Conservation (phyloP, 2,329 filamentous ascomycete species). For the Botrytis fabae region DNA sequence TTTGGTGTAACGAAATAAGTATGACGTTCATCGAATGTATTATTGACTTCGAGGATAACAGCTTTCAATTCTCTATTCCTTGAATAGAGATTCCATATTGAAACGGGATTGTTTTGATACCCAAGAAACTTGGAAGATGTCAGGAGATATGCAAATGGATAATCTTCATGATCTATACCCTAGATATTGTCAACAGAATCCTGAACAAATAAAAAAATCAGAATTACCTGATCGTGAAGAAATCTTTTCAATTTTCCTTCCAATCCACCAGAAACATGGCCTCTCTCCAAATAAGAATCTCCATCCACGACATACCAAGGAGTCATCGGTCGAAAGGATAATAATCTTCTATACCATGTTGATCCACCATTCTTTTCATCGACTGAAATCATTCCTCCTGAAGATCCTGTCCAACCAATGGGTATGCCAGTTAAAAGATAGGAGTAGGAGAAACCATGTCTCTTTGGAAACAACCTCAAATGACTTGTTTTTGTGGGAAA, state of each 20-base stretch:
- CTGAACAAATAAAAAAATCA: neutral
- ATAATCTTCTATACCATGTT: conserved; percentile 38
- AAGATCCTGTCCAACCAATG: conserved; percentile 58
- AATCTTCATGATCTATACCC: conserved; percentile 58
- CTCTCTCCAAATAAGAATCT: conserved; percentile 61
- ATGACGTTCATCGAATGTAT: conserved; percentile 71
- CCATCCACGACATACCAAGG: conserved; percentile 59
- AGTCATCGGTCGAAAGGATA: conserved; percentile 36
- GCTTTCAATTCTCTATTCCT: conserved; percentile 56
- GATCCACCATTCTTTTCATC: conserved; percentile 35
- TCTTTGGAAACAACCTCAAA: conserved; percentile 64
- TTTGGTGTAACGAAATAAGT: conserved; percentile 61
- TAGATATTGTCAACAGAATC: conserved; percentile 41
- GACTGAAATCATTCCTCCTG: conserved; percentile 57
- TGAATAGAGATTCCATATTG: conserved; percentile 78
- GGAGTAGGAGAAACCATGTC: conserved; percentile 68
- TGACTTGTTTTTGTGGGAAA: conserved; percentile 68
- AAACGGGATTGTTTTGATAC: conserved; percentile 74
- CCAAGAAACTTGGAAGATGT: conserved; percentile 69
- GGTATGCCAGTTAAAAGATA: conserved; percentile 71
- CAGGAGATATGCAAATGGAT: conserved; percentile 68
- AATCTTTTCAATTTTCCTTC: conserved; percentile 63
- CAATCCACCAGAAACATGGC: conserved; percentile 52
- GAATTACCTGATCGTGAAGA: conserved; percentile 54
- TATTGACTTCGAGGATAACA: conserved; percentile 74